Base-by-base conservation (phyloP, 805 yeast species). In the Candida pseudoglaebosa region DNA sequence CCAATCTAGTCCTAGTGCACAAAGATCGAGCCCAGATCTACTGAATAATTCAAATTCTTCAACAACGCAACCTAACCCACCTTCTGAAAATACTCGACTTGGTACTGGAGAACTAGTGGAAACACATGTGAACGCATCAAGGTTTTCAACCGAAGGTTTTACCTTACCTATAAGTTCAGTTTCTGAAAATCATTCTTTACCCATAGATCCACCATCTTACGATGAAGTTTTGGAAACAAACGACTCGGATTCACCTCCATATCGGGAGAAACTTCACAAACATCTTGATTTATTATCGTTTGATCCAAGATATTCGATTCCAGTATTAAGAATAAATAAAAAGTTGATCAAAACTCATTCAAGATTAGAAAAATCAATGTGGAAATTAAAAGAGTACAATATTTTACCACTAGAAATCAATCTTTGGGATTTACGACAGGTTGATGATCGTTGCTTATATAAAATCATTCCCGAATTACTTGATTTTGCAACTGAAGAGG, bases 401-500 rank as follows among this genome's bases (percentile, higher is more conserved):
- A 32, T 57, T 33, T 40, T 59, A 17, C 62, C 65, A 2, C n/a
- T 37, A 12, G 42, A 43, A 17, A 42, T 57, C 6, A 43, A 59
- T 28, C 42, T 56, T 13, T 57, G 62, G 62, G 38, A 46, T 15
- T 48, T 59, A 4, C 48, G 54, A 24, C 61, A 56, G 38, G 45
- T 59, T 14, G 65, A 59, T 30, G 65, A 59, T 36, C 24, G 36
- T 13, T 50, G 56, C 17, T 56, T 46, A 36, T 56, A 58, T 32
- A 37, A 34, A 12, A 42, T 55, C 31, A 46, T 58, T 14, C 63
- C 63, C 2, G 44, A 38, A 1, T 38, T 52, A 20, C 21, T 52
- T 5, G 26, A 12, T 8, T 8, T 22, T 22, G 26, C 8, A 22
- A 40, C 42, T 6, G 33, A 29, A 8, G 26, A 21, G 26, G 35